Base-by-base conservation (phyloP, 306 rosid genomes). In the Cyamopsis tetragonoloba region DNA sequence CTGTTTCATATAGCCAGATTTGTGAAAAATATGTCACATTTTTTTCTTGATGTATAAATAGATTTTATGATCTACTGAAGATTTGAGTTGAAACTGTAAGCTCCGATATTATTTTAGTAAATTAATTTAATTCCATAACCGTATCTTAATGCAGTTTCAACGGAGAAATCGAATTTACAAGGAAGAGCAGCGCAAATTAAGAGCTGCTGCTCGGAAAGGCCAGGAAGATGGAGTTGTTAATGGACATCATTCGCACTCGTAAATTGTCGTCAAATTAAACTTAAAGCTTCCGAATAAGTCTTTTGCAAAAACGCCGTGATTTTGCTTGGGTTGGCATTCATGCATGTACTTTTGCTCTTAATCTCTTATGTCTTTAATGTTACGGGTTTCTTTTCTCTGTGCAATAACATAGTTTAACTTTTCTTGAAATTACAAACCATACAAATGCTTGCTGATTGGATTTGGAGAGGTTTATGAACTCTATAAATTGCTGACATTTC, bases 151-250 rank as follows among this genome's bases (percentile, higher is more conserved):
- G 62, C 74, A 80, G 99, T 93, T 86, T 74, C 91, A 77, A 82
- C 84, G 99, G 55, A 84, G 99, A 68, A 95, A 95, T 74, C 87
- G 99, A 28, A 79, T 95, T 62, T 95, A 88, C 73, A 88, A 88
- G 89, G 99, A 95, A 80, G 97, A 95, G 82, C 95, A 90, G 77
- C 96, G 99, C 57, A 86, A 95, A 70, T 34, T 95, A 55, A 85
- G 96, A 69, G 85, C 97, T 44, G 97, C 92, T 57, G 62, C 85
- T 23, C 76, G 80, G 78, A 85, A 88, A 76, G 87, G 68, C 62
- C 35, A 60, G 32, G 84, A 79, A 38, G 91, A 82, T 68, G 95
- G 87, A 49, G 79, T 27, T 53, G 80, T 9, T 54, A 78, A 67
- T 17, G 81, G 68, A 44, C 91, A 85, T 73, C 95, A 87, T 72